Evolutionary conservation across 192 early-diverging fungal genomes (phyloP).

Genomic region (Backusella liffmaniae): DNA sequence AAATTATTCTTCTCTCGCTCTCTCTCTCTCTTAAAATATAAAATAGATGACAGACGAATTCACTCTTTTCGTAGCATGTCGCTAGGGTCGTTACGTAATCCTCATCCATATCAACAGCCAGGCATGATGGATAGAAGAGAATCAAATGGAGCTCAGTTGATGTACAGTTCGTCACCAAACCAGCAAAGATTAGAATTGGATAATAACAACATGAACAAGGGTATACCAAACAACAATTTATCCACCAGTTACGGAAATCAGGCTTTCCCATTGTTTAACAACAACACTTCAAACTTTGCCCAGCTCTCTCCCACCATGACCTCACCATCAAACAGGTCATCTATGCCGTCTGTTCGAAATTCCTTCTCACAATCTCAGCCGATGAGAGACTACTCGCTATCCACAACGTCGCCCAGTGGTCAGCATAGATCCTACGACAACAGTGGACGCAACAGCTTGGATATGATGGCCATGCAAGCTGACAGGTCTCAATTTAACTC

Average conservation of each 20-base stretch:
- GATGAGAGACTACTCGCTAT: constrained; percentile 3
- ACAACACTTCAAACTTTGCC: neutral
- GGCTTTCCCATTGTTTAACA: neutral
- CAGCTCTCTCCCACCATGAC: constrained; percentile 11
- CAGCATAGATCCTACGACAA: neutral
- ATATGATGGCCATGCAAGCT: constrained; percentile 12
- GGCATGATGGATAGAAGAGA: neutral
- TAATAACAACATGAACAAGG: neutral
- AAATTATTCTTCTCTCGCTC: too few relatives aligned
- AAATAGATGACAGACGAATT: constrained; percentile 8
- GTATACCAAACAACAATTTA: neutral
- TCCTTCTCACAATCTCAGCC: constrained; percentile 2
- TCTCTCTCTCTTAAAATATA: neutral
- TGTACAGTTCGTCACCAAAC: neutral
- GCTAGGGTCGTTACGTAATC: constrained; percentile 9
- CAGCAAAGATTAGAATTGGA: constrained; percentile 9
- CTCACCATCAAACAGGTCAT: neutral
- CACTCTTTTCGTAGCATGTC: constrained; percentile 24
- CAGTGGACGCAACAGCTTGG: constrained; percentile 11
- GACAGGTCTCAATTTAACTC: neutral
- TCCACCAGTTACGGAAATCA: constrained; percentile 1
- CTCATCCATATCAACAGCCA: neutral
- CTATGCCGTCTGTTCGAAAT: neutral
- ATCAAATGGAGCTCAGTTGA: neutral
- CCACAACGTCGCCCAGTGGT: neutral